Conservation (phyloP, 2,329 filamentous ascomycete genomes). For the Neonectria faginata region DNA sequence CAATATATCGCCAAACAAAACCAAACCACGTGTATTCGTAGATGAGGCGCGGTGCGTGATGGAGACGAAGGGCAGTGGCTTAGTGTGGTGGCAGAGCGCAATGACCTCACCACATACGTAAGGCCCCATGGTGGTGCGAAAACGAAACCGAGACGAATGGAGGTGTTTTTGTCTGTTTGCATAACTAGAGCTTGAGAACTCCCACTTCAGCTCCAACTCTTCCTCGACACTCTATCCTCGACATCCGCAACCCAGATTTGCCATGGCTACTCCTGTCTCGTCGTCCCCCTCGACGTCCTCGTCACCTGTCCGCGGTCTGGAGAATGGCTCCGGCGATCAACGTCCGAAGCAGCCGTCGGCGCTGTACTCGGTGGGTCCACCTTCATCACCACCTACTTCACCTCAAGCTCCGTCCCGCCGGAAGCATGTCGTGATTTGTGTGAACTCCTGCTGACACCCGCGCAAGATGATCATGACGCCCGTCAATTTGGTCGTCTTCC, state of each 20-base stretch:
- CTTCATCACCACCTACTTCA: constrained; percentile 6
- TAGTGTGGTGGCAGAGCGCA: background rate
- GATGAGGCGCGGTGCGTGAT: background rate
- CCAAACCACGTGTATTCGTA: background rate
- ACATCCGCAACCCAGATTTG: background rate
- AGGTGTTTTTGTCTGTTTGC: background rate
- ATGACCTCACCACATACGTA: constrained; percentile 21
- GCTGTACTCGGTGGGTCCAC: constrained; percentile 44
- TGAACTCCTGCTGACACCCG: constrained; percentile 27
- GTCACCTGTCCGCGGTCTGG: constrained; percentile 30
- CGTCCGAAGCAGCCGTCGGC: constrained; percentile 35
- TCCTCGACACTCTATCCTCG: constrained; percentile 1
- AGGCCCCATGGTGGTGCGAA: background rate
- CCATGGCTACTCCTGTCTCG: constrained; percentile 17
- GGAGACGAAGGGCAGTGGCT: constrained; percentile 13
- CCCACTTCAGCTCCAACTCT: background rate
- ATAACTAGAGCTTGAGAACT: background rate
- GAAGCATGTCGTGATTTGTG: background rate
- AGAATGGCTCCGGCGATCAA: constrained; percentile 20
- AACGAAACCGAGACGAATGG: background rate
- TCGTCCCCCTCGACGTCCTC: constrained; percentile 1
- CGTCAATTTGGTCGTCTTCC: constrained; percentile 71
- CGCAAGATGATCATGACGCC: constrained; percentile 68
- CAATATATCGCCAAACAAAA: background rate
- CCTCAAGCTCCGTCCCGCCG: background rate